Evolutionary conservation across 176 grass and related monocot species (phyloP).

Genomic region (Alloteropsis semialata): DNA sequence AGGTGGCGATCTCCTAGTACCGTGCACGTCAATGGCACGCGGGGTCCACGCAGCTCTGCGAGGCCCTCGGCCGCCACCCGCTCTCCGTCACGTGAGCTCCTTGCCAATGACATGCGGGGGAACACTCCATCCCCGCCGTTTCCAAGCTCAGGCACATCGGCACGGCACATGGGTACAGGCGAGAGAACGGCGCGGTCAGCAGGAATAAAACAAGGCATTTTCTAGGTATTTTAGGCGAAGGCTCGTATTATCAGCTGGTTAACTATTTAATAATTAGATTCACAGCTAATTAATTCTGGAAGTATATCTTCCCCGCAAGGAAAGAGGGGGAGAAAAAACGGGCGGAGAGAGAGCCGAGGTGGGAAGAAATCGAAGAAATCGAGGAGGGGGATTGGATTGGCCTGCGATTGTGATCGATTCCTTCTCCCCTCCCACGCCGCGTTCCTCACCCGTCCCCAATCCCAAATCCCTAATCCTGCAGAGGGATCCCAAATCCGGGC

Average conservation of each 20-base stretch:
- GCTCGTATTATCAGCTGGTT: not conserved
- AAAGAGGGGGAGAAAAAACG: not conserved
- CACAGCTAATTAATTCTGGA: not conserved
- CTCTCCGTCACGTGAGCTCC: not conserved
- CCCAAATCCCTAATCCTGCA: not conserved
- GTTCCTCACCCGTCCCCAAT: not conserved
- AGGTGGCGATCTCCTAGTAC: not conserved
- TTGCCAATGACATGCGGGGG: not conserved
- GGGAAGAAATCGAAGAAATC: slow-evolving; percentile 16
- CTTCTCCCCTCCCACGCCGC: not conserved
- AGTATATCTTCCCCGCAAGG: slow-evolving; percentile 19
- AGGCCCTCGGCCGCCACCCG: not conserved
- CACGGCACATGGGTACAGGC: slow-evolving; percentile 21
- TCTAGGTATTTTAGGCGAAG: not conserved
- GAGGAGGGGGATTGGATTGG: slow-evolving; percentile 16
- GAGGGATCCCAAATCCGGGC: slow-evolving; percentile 29
- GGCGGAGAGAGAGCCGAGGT: slow-evolving; percentile 19
- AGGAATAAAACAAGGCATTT: not conserved
- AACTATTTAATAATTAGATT: not conserved
- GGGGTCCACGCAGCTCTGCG: not conserved
- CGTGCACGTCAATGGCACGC: slow-evolving; percentile 36
- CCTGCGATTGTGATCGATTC: slow-evolving; percentile 24
- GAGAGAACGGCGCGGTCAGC: slow-evolving; percentile 13
- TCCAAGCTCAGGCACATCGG: not conserved
- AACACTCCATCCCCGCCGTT: too few relatives aligned